phyloP scores from a whole-genome alignment of 176 grass and related monocot genomes.

The Carex scoparia region DNA sequence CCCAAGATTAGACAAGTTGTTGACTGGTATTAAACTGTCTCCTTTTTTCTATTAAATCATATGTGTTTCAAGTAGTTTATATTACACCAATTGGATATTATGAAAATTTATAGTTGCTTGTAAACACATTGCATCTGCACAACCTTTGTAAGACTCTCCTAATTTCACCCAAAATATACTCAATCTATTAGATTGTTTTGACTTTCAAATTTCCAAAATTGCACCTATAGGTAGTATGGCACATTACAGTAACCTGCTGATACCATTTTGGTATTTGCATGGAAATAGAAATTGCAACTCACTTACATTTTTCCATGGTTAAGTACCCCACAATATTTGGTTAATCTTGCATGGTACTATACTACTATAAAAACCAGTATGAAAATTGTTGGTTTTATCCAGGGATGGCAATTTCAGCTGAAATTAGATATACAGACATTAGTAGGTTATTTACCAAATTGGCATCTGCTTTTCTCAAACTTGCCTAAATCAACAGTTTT shows the following conservation, averaged over 20 bases:
- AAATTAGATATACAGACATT: too few species aligned
- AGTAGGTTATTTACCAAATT: not conserved
- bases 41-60: not conserved
- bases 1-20: slow-evolving; percentile 76
- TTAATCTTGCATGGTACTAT: not conserved
- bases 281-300: not conserved
- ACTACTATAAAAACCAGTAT: not conserved
- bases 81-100: not conserved
- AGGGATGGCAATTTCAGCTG: not conserved
- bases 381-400: not conserved
- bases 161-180: not conserved
- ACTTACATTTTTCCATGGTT: not conserved
- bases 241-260: not conserved
- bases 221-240: not conserved
- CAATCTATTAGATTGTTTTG: not conserved
- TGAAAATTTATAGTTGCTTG: not conserved
- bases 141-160: not conserved
- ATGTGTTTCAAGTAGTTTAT: not conserved
- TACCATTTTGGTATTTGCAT: not conserved
- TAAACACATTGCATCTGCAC: not conserved
- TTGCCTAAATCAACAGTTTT: not conserved
- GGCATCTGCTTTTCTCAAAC: not conserved
- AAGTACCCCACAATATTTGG: not conserved
- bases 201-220: not conserved
- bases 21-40: slow-evolving; percentile 40